A percentile compares a stretch with the other conserved stretches of the same genome.
Conservation (phyloP, 2,329 filamentous ascomycete genomes). For the Hypocreales sp. region DNA sequence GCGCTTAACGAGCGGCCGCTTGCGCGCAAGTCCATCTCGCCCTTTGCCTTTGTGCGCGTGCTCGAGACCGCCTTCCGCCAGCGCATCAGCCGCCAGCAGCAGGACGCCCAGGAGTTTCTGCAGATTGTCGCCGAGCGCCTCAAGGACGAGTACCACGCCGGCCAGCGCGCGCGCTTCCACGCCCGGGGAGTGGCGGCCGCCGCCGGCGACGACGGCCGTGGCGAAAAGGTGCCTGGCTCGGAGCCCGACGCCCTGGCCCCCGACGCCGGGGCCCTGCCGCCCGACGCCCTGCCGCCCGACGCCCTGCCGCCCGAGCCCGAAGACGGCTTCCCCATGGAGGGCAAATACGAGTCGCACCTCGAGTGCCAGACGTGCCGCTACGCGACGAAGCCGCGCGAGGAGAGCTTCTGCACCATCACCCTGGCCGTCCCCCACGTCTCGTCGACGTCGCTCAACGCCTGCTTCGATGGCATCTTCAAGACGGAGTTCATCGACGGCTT, state of each 20-base stretch:
- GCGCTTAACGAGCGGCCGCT: slow-evolving; percentile 85
- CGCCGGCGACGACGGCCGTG: no score
- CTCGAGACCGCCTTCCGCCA: slow-evolving; percentile 79
- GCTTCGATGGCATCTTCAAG: slow-evolving; percentile 89
- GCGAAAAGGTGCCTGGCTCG: no score
- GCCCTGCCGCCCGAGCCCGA: slow-evolving; percentile 29
- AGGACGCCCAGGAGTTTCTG: slow-evolving; percentile 94
- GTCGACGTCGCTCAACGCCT: slow-evolving; percentile 68
- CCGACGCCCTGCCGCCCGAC: slow-evolving; percentile 1
- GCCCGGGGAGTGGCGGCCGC: slow-evolving; percentile 21
- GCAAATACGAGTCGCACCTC: slow-evolving; percentile 83
- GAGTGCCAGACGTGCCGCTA: slow-evolving; percentile 85
- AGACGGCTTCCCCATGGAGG: slow-evolving; percentile 81
- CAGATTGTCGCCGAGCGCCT: slow-evolving; percentile 86
- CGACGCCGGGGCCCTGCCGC: no score
- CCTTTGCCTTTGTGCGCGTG: slow-evolving; percentile 66
- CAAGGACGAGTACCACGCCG: slow-evolving; percentile 87
- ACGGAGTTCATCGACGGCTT: slow-evolving; percentile 95
- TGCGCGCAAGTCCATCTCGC: slow-evolving; percentile 84
- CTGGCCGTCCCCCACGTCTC: slow-evolving; percentile 76
- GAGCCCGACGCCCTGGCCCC: no score
- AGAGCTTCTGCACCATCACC: slow-evolving; percentile 82
- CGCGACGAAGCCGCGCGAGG: slow-evolving; percentile 69
- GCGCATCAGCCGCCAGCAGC: slow-evolving; percentile 83
- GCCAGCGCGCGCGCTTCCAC: slow-evolving; percentile 52